phyloP scores from a whole-genome alignment of 495 filamentous ascomycete species.

The Amorphotheca resinae region DNA sequence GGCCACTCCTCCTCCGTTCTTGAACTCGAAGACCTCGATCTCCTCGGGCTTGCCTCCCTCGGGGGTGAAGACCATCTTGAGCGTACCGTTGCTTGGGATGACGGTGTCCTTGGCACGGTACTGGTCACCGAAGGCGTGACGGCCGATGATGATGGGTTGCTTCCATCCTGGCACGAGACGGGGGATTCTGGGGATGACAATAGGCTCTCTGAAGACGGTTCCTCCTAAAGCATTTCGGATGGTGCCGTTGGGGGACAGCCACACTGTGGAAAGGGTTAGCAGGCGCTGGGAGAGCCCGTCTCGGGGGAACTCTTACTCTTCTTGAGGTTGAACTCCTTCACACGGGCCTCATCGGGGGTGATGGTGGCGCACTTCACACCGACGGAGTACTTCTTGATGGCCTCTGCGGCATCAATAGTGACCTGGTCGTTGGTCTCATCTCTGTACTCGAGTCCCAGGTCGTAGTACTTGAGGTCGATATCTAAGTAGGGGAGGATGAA shows the following conservation, averaged over 20 bases:
- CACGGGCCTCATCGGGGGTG: slow-evolving; percentile 90
- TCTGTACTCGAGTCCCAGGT: slow-evolving; percentile 87
- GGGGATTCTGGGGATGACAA: slow-evolving; percentile 85
- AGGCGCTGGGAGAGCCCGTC: not conserved
- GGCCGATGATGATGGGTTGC: slow-evolving; percentile 95
- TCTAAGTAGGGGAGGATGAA: slow-evolving; percentile 92
- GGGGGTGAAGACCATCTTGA: slow-evolving; percentile 91
- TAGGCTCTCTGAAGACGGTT: slow-evolving; percentile 96
- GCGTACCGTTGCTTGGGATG: slow-evolving; percentile 64
- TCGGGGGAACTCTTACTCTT: slow-evolving; percentile 49
- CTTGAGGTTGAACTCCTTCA: slow-evolving; percentile 97
- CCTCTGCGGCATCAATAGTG: slow-evolving; percentile 86
- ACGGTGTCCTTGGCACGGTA: slow-evolving; percentile 91
- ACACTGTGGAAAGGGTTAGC: slow-evolving; percentile 47
- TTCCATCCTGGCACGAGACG: slow-evolving; percentile 93
- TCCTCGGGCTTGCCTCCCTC: slow-evolving; percentile 66
- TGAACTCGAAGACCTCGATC: slow-evolving; percentile 85
- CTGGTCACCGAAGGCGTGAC: slow-evolving; percentile 97
- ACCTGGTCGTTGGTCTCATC: slow-evolving; percentile 94
- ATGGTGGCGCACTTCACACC: slow-evolving; percentile 99
- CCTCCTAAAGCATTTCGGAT: slow-evolving; percentile 93
- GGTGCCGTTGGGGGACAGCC: slow-evolving; percentile 95
- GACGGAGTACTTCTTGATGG: slow-evolving; percentile 96
- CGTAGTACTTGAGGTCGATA: slow-evolving; percentile 98
- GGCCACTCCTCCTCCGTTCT: slow-evolving; percentile 69